Evolutionary conservation across 306 rosid genomes (phyloP).

Genomic region (Vigna unguiculata): DNA sequence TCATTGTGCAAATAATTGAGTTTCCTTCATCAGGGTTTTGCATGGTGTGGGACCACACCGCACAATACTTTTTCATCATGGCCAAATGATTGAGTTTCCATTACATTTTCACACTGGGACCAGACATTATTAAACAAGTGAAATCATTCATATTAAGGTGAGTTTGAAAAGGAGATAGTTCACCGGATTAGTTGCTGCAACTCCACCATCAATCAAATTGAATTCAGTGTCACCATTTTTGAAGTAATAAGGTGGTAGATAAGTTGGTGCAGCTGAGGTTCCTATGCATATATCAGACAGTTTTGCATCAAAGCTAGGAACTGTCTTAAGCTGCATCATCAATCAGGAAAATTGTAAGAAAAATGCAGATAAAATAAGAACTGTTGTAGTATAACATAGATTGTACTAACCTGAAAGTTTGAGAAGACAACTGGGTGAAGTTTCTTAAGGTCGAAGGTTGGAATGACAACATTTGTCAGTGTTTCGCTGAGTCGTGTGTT

Average conservation of each 20-base stretch:
- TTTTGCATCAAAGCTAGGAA: conserved; percentile 23
- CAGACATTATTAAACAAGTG: no score
- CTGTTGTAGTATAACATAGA: no score
- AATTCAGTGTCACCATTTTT: background rate
- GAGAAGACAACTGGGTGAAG: conserved; percentile 45
- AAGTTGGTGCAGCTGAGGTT: conserved; percentile 46
- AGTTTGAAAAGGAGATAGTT: background rate
- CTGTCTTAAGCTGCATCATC: conserved; percentile 23
- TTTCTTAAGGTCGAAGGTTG: conserved; percentile 41
- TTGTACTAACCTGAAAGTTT: conserved; percentile 38
- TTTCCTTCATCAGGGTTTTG: no score
- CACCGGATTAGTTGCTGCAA: conserved; percentile 38
- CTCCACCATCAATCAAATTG: conserved; percentile 50
- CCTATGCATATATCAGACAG: conserved; percentile 47
- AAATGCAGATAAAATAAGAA: no score
- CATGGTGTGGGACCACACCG: no score
- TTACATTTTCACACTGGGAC: no score
- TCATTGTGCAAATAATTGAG: no score
- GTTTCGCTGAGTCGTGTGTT: conserved; percentile 33
- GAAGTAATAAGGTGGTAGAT: conserved; percentile 42
- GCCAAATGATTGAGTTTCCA: no score
- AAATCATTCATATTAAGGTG: no score
- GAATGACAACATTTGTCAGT: conserved; percentile 46
- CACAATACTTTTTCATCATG: no score
- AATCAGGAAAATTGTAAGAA: background rate